Evolutionary conservation across 164 flowering plant genomes (phyloP), one percentile per base, ranked within the genome.

Genomic region (Euptelea pleiosperma): DNA sequence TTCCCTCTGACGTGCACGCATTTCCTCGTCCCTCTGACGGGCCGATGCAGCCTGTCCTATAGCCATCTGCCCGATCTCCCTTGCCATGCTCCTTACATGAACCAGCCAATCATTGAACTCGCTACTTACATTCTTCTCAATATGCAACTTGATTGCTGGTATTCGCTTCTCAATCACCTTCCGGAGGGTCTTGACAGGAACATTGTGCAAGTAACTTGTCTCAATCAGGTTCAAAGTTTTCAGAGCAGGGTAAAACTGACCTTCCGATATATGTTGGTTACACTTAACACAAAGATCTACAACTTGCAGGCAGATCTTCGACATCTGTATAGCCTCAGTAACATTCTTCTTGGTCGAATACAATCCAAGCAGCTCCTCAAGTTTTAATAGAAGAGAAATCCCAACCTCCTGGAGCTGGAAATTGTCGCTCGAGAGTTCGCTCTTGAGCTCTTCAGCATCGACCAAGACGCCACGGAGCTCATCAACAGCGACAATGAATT

Each of bases 381-480:
- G 83, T 65, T 82, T 82, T 5, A 73, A 34, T 51, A 92, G 71
- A 33, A 92, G 82, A 18, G 76, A 73, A 61, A 71, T 82, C 25
- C 95, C 95, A 46, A 87, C 86, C 48, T 85, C 88, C 61, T 89
- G 96, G 69, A 92, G 73, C 71, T 70, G 74, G 40, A 71, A 81
- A 62, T 92, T 92, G 52, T 89, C 91, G 43, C 79, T 75, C 10
- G 80, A 73, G 3, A 92, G 83, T 56, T 83, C 89, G 59, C 79
- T 66, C 66, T 92, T 92, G 43, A 92, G 78, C 71, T 89, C 96
- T 65, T 89, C 98, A 0, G 98, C 91, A 73, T 92, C 96, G 49
- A 84, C 96, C 54, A 92, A 61, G 36, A 92, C 91, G 16, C 95
- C 95, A 25, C 96, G 93, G 41, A 92, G 93, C 78, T 92, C 95